Evolutionary conservation across 305 asterid genomes (phyloP), one percentile per base, ranked within the genome.

Genomic region (Fraxinus sp.): DNA sequence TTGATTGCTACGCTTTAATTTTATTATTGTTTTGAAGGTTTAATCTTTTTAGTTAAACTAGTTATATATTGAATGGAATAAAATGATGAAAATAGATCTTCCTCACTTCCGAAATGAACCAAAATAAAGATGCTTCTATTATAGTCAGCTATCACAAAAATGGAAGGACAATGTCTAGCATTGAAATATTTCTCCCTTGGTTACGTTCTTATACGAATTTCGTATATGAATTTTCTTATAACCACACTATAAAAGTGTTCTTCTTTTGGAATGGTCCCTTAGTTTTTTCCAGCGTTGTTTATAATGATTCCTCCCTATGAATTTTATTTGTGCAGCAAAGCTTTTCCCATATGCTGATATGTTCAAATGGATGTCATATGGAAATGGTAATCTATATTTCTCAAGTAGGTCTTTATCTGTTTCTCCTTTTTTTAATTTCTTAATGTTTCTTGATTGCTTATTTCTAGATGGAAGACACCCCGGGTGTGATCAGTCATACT

Each of bases 361-460:
- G 87, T 89, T 87, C 84, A 94, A 91, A 83, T 96, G 99, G 99
- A 81, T 96, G 93, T 90, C 97, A 7, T 96, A 96, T 88, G 98
- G 97, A 83, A 91, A 96, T 70, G 99, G 99, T 96, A 90, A 85
- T 71, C 75, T 18, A 68, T 85, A 78, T 80, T 79, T 83, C 80
- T 81, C 66, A 46, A 79, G 72, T 30, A 35, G 76, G 41, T 66
- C 72, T 14, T 81, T 66, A n/a, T 84, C 22, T 74, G 76, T 80
- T 62, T 62, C 57, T 7, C 76, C 3, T 82, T 46, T 79, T 24
- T 75, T 28, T 35, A 32, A 24, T 68, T 32, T 30, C 33, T 57
- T 36, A 73, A 16, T n/a, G 26, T 75, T 32, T 79, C 35, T 84
- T 83, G 78, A 44, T 78, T 84, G 80, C 33, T 83, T 44, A 55